Evolutionary conservation across 192 early-diverging fungal genomes (phyloP).

Genomic region (Phlyctochytrium planicorne): DNA sequence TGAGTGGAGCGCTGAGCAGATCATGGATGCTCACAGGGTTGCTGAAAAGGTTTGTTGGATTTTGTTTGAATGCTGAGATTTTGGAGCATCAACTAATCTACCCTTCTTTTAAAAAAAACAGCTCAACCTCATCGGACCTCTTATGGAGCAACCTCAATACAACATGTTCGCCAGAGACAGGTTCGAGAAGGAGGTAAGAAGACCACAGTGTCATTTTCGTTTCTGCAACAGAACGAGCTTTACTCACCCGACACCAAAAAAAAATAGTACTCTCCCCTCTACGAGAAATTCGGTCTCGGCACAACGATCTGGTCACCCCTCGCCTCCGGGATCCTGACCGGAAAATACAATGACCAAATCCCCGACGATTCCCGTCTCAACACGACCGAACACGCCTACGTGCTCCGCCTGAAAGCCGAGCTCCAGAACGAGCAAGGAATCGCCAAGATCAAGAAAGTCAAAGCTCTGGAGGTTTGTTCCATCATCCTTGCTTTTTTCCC

Average conservation of each 20-base stretch:
- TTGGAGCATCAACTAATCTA: too few relatives aligned
- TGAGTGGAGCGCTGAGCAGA: slow-evolving; percentile 81
- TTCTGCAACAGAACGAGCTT: too few relatives aligned
- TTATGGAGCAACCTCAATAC: too few relatives aligned
- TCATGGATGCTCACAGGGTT: slow-evolving; percentile 70
- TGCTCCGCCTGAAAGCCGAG: slow-evolving; percentile 54
- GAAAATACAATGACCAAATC: slow-evolving; percentile 75
- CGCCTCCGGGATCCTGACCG: slow-evolving; percentile 58
- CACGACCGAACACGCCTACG: slow-evolving; percentile 57
- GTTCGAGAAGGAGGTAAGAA: too few relatives aligned
- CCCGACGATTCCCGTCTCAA: slow-evolving; percentile 67
- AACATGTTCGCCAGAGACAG: too few relatives aligned
- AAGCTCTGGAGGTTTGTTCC: slow-evolving; percentile 45
- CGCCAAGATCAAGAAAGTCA: slow-evolving; percentile 66
- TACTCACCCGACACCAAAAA: too few relatives aligned
- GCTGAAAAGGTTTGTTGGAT: slow-evolving; percentile 67
- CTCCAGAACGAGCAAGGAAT: slow-evolving; percentile 64
- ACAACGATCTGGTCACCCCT: slow-evolving; percentile 81
- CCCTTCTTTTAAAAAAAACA: too few relatives aligned
- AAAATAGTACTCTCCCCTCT: too few relatives aligned
- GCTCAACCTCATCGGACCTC: too few relatives aligned
- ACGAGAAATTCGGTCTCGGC: slow-evolving; percentile 64
- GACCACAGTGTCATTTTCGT: too few relatives aligned
- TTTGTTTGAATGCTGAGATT: slow-evolving; percentile 44
- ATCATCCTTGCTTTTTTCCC: slow-evolving; percentile 16